Evolutionary conservation across 192 early-diverging fungal genomes (phyloP), one percentile per base, ranked within the genome.

Genomic region (Backusella mclennaniae): DNA sequence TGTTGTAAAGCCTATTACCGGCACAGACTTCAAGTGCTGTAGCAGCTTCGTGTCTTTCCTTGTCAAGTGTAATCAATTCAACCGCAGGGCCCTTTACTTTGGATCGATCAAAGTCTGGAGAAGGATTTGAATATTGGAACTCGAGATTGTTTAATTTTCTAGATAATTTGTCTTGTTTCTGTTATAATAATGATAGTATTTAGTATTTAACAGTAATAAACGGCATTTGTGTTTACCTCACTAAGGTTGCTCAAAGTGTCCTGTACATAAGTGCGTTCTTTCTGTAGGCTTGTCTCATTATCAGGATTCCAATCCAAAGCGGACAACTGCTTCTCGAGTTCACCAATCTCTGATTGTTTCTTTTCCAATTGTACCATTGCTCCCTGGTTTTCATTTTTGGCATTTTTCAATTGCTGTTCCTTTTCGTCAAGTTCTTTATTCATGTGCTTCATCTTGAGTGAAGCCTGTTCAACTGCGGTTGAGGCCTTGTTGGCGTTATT

Each of bases 21-120:
- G 98, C 98, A 66, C 92, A 94, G 73, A 98, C 91, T 80, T 99
- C 98, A 11, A 99, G 84, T 0, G 98, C 98, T 17, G 90, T 91
- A 0, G 93, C 82, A 14, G 88, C 87, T 53, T 93, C 81, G 21
- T 78, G 76, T 75, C 93, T 80, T 42, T 94, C 88, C 68, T 92
- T 85, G 39, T 87, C 88, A n/a, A 99, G 84, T 19, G 77, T 85
- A 69, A 99, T 90, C 44, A 99, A 82, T 76, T 96, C 89, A 0
- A 95, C 98, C 29, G 99, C 94, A n/a, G 97, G 84, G 4, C 98
- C 98, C 77, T 94, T 96, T 53, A 99, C 96, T 76, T 92, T 87
- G 59, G 85, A 84, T 4, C 94, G 92, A 80, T 98, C 93, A 89
- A 99, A 98, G 82, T 93, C 90, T 6, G 93, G 91, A 26, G 87